These are phyloP conservation scores for Corymbia calophylla DNA, from an alignment of 441 rosid species.

Conservation along the genomic window DNA sequence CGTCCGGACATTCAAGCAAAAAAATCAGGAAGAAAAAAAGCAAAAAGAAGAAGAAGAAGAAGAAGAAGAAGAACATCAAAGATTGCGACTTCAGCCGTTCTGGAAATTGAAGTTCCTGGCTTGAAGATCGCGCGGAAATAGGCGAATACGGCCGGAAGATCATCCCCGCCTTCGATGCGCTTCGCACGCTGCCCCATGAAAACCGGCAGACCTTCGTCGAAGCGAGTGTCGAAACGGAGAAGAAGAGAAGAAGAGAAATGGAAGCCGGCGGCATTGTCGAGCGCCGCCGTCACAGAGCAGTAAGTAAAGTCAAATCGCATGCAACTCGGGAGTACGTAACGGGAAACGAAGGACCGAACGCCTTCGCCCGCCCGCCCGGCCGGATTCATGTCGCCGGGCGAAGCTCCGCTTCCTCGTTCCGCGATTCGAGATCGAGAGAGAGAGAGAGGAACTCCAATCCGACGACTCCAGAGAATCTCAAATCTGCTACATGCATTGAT, in stretches of 20 bases:
- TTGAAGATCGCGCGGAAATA: too few species aligned
- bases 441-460: background rate
- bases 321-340: background rate
- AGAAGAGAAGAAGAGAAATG: background rate
- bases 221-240: background rate
- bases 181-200: background rate
- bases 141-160: background rate
- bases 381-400: background rate
- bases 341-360: background rate
- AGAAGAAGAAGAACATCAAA: background rate
- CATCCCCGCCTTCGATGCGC: background rate
- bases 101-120: background rate
- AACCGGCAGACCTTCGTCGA: background rate
- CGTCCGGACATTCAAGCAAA: background rate
- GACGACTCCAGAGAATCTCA: background rate
- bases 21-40: background rate
- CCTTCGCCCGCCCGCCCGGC: background rate
- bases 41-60: too few species aligned
- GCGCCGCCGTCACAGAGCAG: background rate
- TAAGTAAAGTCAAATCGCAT: background rate
- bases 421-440: background rate
- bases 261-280: background rate
- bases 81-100: background rate
- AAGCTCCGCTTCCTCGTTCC: background rate
- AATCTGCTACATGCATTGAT: background rate